Evolutionary conservation across 164 flowering plant species (phyloP).

Genomic region (Paratinospora sagittata): DNA sequence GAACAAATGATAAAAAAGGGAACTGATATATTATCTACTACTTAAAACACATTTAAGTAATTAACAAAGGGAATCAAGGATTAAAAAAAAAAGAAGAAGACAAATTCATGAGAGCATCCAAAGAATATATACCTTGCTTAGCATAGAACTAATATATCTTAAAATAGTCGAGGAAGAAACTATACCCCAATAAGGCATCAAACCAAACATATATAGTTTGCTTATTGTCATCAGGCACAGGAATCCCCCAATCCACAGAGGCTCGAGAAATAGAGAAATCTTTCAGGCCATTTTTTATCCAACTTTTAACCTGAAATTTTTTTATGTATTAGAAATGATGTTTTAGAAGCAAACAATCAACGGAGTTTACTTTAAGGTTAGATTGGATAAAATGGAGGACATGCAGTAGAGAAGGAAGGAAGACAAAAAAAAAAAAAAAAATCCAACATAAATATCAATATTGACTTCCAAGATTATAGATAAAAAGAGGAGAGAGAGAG

Average conservation of each 20-base stretch:
- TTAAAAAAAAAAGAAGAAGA: not conserved
- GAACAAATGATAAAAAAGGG: not conserved
- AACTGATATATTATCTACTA: not conserved
- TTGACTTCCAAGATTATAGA: not conserved
- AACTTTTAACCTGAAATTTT: conserved; percentile 72
- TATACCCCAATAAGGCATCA: conserved; percentile 93
- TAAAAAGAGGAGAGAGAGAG: no score
- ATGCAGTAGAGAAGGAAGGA: not conserved
- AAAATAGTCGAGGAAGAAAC: conserved; percentile 7
- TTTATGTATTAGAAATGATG: conserved; percentile 5
- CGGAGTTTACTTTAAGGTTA: not conserved
- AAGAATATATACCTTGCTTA: not conserved
- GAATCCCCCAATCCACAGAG: conserved; percentile 91
- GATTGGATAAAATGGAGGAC: not conserved
- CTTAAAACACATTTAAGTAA: not conserved
- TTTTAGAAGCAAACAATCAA: not conserved
- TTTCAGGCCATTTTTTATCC: conserved; percentile 77
- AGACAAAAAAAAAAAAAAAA: no score
- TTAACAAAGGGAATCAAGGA: not conserved
- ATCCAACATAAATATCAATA: not conserved
- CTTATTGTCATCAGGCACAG: conserved; percentile 74
- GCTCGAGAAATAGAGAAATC: conserved; percentile 98
- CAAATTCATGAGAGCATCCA: not conserved
- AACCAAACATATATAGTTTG: conserved; percentile 98
- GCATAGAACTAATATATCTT: not conserved